phyloP scores from a whole-genome alignment of 129 eudicot genomes.

The Flaveria linearis region DNA sequence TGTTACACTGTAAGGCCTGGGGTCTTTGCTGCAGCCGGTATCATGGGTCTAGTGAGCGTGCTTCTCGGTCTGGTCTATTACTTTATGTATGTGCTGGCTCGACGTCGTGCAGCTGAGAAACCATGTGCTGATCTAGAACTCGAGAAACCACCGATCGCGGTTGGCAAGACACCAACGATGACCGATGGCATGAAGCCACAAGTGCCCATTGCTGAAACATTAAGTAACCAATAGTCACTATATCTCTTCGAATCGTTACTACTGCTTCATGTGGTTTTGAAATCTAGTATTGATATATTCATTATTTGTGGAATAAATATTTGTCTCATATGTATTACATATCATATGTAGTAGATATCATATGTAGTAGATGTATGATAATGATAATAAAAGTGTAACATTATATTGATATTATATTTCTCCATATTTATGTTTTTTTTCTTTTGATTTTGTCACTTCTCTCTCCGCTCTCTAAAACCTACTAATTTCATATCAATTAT shows the following conservation, averaged over 20 bases:
- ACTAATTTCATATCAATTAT: no score
- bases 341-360: no score
- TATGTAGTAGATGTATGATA: not conserved
- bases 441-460: no score
- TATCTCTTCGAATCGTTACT: no score
- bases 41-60: slow-evolving; percentile 24
- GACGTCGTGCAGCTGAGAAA: not conserved
- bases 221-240: not conserved
- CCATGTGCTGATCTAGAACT: slow-evolving; percentile 20
- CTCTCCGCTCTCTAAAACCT: no score
- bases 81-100: slow-evolving; percentile 16
- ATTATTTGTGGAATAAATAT: not conserved
- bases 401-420: no score
- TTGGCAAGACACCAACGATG: no score
- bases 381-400: no score
- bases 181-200: not conserved
- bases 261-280: not conserved
- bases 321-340: no score
- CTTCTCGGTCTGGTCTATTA: slow-evolving; percentile 19
- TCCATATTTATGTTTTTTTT: no score
- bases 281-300: not conserved
- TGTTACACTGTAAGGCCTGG: slow-evolving; percentile 17
- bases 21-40: slow-evolving; percentile 15
- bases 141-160: slow-evolving; percentile 14
- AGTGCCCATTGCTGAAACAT: not conserved